phyloP scores from a whole-genome alignment of 345 rosid genomes.

The Triadica sebifera region DNA sequence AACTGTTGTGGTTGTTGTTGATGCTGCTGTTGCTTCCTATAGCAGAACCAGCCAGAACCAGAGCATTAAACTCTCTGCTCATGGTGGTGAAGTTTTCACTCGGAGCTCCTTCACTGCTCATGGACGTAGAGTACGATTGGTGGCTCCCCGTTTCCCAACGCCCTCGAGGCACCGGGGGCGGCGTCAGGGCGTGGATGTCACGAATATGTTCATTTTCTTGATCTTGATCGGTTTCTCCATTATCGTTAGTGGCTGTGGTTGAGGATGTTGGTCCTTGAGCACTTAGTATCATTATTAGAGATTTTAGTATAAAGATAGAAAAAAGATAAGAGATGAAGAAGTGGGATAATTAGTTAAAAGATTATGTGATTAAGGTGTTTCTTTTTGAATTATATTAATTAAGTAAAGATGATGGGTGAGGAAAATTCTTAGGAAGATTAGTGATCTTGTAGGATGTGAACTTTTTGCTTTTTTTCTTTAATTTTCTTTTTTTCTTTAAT shows the following conservation, averaged over 20 bases:
- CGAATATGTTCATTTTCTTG: constrained; percentile 43
- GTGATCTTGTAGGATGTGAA: background rate
- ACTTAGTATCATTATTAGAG: constrained; percentile 24
- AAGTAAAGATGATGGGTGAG: constrained; percentile 11
- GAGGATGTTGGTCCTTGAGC: constrained; percentile 15
- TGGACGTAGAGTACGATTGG: constrained; percentile 41
- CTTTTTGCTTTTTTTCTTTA: background rate
- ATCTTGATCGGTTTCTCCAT: constrained; percentile 13
- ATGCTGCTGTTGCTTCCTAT: constrained; percentile 29
- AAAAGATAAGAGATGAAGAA: background rate
- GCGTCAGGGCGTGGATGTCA: constrained; percentile 80
- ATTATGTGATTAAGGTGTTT: background rate
- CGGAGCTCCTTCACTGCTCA: constrained; percentile 44
- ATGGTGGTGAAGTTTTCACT: constrained; percentile 86
- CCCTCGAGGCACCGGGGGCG: constrained; percentile 41
- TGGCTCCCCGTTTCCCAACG: constrained; percentile 55
- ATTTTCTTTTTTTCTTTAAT: too few species aligned
- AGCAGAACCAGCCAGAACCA: constrained; percentile 83
- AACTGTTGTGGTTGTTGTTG: constrained; percentile 15
- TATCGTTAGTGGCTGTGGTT: constrained; percentile 19
- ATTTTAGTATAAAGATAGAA: background rate
- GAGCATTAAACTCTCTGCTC: constrained; percentile 90
- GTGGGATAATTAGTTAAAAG: constrained; percentile 3
- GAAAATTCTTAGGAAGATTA: background rate
- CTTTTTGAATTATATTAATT: constrained; percentile 1